Conservation (phyloP, 2,329 filamentous ascomycete species). For the Penicillium frequentans region DNA sequence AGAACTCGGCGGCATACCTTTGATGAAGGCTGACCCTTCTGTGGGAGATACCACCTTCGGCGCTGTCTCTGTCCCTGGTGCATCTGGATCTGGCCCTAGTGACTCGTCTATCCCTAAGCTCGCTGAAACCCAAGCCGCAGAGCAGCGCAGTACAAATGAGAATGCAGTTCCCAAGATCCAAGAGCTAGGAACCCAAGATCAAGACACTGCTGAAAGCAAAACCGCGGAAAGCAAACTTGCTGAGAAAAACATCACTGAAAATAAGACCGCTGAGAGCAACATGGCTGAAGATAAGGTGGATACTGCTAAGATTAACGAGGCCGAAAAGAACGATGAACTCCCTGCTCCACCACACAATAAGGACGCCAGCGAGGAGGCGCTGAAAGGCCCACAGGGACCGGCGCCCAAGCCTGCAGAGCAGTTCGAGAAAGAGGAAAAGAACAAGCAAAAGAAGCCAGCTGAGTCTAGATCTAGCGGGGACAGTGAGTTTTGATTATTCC, state of each 20-base stretch:
- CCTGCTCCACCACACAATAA: not conserved
- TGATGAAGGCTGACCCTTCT: constrained; percentile 2
- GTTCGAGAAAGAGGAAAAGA: constrained; percentile 30
- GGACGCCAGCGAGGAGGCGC: constrained; percentile 28
- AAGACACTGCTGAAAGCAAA: not conserved
- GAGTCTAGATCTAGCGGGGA: not conserved
- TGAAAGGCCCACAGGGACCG: constrained; percentile 29
- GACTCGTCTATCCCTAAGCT: not conserved
- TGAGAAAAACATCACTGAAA: not conserved
- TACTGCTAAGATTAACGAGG: not conserved
- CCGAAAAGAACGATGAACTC: not conserved
- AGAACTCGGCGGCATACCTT: constrained; percentile 5
- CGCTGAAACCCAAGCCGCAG: constrained; percentile 1
- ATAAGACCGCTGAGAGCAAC: not conserved
- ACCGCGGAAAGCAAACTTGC: not conserved
- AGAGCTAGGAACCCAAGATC: not conserved
- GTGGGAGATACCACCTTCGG: not conserved
- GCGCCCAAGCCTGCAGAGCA: constrained; percentile 25
- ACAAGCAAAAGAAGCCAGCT: constrained; percentile 1
- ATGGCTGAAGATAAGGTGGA: not conserved
- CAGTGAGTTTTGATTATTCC: not conserved
- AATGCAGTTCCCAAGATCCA: not conserved
- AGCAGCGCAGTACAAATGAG: constrained; percentile 15
- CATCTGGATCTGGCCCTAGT: not conserved
- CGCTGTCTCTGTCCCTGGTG: not conserved